A percentile compares a stretch with the other conserved stretches of the same genome.
Evolutionary conservation across 805 yeast species (phyloP).

Genomic region (Middelhovenomyces tepae): DNA sequence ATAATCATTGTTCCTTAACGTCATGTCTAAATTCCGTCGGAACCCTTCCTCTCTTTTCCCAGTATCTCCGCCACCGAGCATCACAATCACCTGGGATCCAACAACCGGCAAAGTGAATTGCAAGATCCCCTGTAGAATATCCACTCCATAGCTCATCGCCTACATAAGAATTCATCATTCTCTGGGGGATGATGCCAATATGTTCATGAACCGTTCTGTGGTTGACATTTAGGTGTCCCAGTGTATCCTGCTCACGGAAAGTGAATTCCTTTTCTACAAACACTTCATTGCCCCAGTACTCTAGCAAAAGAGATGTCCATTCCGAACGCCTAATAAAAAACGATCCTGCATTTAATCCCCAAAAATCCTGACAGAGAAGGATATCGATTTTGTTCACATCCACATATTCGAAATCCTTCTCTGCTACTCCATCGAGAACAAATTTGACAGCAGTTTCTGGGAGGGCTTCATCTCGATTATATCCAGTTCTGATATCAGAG

Average conservation of each 20-base stretch:
- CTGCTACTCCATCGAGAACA: constrained; percentile 1
- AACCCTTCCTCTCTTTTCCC: constrained; percentile 3
- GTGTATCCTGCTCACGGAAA: constrained; percentile 13
- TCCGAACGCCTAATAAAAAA: constrained; percentile 14
- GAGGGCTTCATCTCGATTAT: background rate
- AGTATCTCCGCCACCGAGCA: background rate
- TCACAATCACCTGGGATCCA: constrained; percentile 5
- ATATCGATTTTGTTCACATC: constrained; percentile 12
- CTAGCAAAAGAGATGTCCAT: constrained; percentile 11
- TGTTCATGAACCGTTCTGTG: constrained; percentile 12
- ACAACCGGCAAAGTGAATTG: constrained; percentile 19
- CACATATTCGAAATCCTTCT: constrained; percentile 3
- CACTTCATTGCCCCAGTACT: constrained; percentile 17
- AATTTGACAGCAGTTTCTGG: constrained; percentile 1
- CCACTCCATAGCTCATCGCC: constrained; percentile 3
- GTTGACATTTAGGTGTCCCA: constrained; percentile 6
- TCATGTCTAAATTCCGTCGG: constrained; percentile 1
- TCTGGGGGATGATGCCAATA: constrained; percentile 17
- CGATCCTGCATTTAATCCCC: constrained; percentile 20
- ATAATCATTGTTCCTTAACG: too few relatives aligned
- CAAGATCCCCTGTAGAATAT: constrained; percentile 11
- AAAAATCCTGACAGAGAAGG: constrained; percentile 15
- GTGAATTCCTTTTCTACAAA: constrained; percentile 6
- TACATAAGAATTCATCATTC: constrained; percentile 17
- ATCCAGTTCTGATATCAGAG: constrained; percentile 8